A percentile compares a stretch with the other conserved stretches of the same genome.
These are phyloP conservation scores for Pseudozyma pruni DNA, from an alignment of 1,284 basidiomycete species.

Conservation along the genomic window DNA sequence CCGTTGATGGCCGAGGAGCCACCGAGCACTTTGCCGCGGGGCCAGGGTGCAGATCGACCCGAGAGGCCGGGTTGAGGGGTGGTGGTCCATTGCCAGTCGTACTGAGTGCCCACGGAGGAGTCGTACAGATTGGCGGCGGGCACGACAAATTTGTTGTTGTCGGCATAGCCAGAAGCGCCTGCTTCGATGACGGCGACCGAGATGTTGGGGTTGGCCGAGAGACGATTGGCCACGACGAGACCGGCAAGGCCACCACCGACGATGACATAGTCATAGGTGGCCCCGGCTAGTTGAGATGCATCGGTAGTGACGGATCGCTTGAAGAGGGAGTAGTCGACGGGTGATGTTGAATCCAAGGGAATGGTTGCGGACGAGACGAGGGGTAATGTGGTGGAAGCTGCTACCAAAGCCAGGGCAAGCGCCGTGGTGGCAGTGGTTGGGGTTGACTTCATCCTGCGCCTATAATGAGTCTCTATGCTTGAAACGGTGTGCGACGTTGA, in stretches of 20 bases:
- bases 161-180: conserved; percentile 65
- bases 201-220: conserved; percentile 54
- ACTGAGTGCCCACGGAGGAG: conserved; percentile 31
- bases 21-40: conserved; percentile 54
- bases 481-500: not conserved
- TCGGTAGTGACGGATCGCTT: conserved; percentile 22
- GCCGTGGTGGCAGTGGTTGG: not conserved
- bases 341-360: not conserved
- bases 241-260: conserved; percentile 74
- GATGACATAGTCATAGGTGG: conserved; percentile 67
- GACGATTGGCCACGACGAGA: conserved; percentile 54
- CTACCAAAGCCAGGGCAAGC: not conserved
- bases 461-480: not conserved
- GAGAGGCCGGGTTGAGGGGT: conserved; percentile 28
- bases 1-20: conserved; percentile 62
- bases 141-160: conserved; percentile 35
- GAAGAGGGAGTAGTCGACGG: conserved; percentile 31
- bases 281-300: conserved; percentile 25
- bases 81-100: conserved; percentile 60
- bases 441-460: conserved; percentile 9
- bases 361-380: conserved; percentile 7
- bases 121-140: conserved; percentile 59
- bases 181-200: conserved; percentile 70
- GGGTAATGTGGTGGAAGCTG: not conserved
- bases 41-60: conserved; percentile 18